Percentiles rank a stretch among this genome's conserved stretches.
These are phyloP conservation scores for Septoria petroselini DNA, from an alignment of 2,329 filamentous ascomycete genomes.

Conservation along the genomic window DNA sequence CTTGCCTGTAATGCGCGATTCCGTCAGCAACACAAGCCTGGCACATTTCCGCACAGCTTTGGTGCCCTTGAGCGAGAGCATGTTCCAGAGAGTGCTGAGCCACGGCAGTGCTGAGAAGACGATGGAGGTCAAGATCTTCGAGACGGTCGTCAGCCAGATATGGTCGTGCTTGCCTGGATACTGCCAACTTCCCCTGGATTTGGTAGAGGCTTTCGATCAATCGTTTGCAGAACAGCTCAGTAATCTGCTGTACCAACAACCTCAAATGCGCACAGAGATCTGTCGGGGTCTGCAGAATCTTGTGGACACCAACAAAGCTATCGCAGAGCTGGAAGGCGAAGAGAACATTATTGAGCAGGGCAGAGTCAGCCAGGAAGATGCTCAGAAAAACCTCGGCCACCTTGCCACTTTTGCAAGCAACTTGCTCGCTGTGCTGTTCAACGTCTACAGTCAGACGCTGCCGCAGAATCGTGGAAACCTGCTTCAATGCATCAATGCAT, in stretches of 20 bases:
- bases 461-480: constrained; percentile 89
- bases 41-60: constrained; percentile 82
- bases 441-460: constrained; percentile 94
- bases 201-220: constrained; percentile 69
- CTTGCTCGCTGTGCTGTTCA: constrained; percentile 94
- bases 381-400: constrained; percentile 76
- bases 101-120: constrained; percentile 81
- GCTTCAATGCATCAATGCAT: constrained; percentile 90
- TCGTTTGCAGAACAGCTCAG: constrained; percentile 84
- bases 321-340: constrained; percentile 65
- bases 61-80: constrained; percentile 80
- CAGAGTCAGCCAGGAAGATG: constrained; percentile 70
- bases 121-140: constrained; percentile 95
- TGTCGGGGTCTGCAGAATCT: constrained; percentile 82
- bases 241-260: constrained; percentile 88
- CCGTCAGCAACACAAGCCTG: constrained; percentile 82
- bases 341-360: constrained; percentile 74
- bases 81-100: constrained; percentile 85
- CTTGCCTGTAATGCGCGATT: constrained; percentile 84
- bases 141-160: constrained; percentile 91
- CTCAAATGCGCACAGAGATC: constrained; percentile 79
- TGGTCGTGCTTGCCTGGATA: constrained; percentile 94
- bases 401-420: constrained; percentile 78
- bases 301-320: constrained; percentile 86
- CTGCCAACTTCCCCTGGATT: constrained; percentile 84